Conservation (phyloP, 176 grass and related monocot species). For the Triticum urartu region DNA sequence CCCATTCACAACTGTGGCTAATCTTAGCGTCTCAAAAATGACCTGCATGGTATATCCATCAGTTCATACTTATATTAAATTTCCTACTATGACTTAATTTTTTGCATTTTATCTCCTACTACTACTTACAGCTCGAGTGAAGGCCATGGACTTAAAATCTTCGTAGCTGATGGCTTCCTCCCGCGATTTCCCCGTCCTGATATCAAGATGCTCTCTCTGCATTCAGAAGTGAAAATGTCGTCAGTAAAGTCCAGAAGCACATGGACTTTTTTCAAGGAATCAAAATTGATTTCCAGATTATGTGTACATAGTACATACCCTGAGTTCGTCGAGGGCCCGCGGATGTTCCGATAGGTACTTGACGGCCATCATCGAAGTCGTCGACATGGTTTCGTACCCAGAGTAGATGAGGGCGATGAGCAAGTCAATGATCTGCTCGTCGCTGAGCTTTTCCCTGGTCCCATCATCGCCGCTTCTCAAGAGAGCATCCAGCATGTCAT, state of each 20-base stretch:
- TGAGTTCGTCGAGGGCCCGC: constrained; percentile 68
- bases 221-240: constrained; percentile 2
- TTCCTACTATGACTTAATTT: not conserved
- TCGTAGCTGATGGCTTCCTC: constrained; percentile 66
- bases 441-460: constrained; percentile 55
- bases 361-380: constrained; percentile 94
- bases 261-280: not conserved
- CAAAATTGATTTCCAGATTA: not conserved
- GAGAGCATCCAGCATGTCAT: constrained; percentile 83
- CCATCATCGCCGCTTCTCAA: constrained; percentile 44
- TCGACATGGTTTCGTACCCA: constrained; percentile 93
- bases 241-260: not conserved
- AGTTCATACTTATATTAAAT: not conserved
- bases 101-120: not conserved
- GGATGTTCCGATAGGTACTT: constrained; percentile 91
- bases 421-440: constrained; percentile 91
- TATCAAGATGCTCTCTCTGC: constrained; percentile 83
- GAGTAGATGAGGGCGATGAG: constrained; percentile 94
- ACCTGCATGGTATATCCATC: constrained; percentile 34
- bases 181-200: constrained; percentile 50
- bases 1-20: constrained; percentile 92
- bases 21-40: constrained; percentile 87
- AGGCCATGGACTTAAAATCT: constrained; percentile 81
- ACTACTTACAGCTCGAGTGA: constrained; percentile 80
- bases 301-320: constrained; percentile 47